Evolutionary conservation across 2,329 filamentous ascomycete genomes (phyloP).

Genomic region (Teratosphaeria pseudoeucalypti): DNA sequence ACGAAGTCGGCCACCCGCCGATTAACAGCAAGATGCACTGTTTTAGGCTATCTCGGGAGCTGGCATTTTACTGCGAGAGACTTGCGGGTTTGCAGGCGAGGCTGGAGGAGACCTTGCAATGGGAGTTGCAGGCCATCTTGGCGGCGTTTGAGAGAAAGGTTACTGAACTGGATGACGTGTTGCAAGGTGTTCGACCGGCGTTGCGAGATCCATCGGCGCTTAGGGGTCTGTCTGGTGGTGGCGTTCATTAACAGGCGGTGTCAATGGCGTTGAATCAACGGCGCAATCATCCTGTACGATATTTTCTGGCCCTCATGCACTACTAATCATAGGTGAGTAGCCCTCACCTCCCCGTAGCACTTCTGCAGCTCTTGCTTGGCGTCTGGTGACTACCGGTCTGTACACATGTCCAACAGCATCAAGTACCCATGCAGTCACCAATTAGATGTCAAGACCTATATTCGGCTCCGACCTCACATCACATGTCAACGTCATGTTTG

Average conservation of each 20-base stretch:
- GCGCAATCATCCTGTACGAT: too few species aligned
- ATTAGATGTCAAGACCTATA: too few species aligned
- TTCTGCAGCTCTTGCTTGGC: too few species aligned
- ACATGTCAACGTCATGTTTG: too few species aligned
- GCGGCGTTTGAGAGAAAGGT: slow-evolving; percentile 8
- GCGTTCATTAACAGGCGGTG: neutral
- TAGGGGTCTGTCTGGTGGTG: neutral
- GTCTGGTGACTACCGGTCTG: too few species aligned
- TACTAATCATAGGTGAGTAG: too few species aligned
- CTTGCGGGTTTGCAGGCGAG: slow-evolving; percentile 5
- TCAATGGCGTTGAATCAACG: neutral
- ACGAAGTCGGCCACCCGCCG: slow-evolving; percentile 7
- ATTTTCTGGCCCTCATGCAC: too few species aligned
- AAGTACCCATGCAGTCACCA: too few species aligned
- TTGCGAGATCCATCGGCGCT: neutral
- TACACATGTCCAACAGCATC: too few species aligned
- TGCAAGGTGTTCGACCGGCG: slow-evolving; percentile 2
- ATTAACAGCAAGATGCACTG: slow-evolving; percentile 1
- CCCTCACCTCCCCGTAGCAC: too few species aligned
- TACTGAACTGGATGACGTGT: slow-evolving; percentile 1
- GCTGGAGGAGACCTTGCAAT: slow-evolving; percentile 11
- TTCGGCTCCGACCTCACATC: too few species aligned
- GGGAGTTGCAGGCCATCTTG: slow-evolving; percentile 13
- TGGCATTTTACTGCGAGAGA: slow-evolving; percentile 7
- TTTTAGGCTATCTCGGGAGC: slow-evolving; percentile 7